Conservation (phyloP, 768 basidiomycete species). For the Exidia glandulosa region DNA sequence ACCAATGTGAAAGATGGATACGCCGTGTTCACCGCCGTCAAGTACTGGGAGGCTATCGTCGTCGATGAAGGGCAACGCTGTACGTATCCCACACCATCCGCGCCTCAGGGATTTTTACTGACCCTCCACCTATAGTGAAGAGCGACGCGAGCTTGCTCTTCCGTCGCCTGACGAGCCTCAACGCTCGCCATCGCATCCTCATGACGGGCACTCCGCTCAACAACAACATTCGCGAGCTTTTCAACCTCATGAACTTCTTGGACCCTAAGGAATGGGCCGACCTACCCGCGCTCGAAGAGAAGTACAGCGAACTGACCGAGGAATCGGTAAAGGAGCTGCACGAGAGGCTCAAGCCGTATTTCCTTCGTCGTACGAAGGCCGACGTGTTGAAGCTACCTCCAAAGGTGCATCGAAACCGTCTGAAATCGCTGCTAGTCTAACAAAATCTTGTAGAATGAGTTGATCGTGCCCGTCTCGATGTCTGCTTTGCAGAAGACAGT, state of each 20-base stretch:
- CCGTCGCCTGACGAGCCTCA: slow-evolving; percentile 70
- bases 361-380: slow-evolving; percentile 86
- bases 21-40: slow-evolving; percentile 66
- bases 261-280: slow-evolving; percentile 69
- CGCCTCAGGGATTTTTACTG: slow-evolving; percentile 1
- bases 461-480: slow-evolving; percentile 87
- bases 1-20: slow-evolving; percentile 57
- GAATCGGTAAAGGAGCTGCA: slow-evolving; percentile 76
- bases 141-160: slow-evolving; percentile 71
- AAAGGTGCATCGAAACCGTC: slow-evolving; percentile 41
- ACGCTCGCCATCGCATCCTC: slow-evolving; percentile 67
- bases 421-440: not conserved
- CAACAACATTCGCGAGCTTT: slow-evolving; percentile 92
- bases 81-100: slow-evolving; percentile 29
- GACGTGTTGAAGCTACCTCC: slow-evolving; percentile 88
- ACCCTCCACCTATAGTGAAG: slow-evolving; percentile 49
- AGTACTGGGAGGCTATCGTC: slow-evolving; percentile 87
- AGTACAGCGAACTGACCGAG: slow-evolving; percentile 69
- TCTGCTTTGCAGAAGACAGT: slow-evolving; percentile 77
- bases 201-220: slow-evolving; percentile 96
- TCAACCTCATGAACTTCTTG: slow-evolving; percentile 95
- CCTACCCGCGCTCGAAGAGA: slow-evolving; percentile 57
- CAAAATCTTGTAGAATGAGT: slow-evolving; percentile 55
- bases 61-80: slow-evolving; percentile 89
- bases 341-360: slow-evolving; percentile 66